Percentiles rank a stretch among this genome's conserved stretches.
Evolutionary conservation across 1,284 basidiomycete genomes (phyloP).

Genomic region (Boletus mariae): DNA sequence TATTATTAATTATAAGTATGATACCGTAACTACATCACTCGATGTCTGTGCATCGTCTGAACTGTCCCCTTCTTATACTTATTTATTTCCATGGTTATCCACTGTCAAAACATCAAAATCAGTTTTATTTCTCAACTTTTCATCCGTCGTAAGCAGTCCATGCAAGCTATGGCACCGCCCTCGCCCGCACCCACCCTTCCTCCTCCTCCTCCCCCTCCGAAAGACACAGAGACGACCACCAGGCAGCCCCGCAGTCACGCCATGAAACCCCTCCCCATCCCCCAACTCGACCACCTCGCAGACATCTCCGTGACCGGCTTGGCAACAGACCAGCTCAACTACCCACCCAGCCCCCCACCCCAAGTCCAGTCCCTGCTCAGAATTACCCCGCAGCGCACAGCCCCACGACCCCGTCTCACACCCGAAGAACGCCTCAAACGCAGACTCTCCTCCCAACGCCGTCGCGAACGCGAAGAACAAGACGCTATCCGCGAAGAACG

Average conservation of each 20-base stretch:
- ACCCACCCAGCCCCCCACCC: conserved; percentile 5
- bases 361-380: conserved; percentile 7
- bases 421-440: conserved; percentile 45
- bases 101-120: conserved; percentile 12
- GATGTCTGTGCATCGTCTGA: too few species aligned
- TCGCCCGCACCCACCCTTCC: conserved; percentile 3
- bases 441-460: conserved; percentile 38
- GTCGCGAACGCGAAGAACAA: conserved; percentile 47
- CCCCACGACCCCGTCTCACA: conserved; percentile 5
- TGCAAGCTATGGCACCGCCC: conserved; percentile 1
- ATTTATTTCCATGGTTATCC: conserved; percentile 14
- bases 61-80: neutral
- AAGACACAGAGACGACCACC: conserved; percentile 13
- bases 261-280: conserved; percentile 25
- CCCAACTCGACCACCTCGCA: conserved; percentile 9
- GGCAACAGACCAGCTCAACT: conserved; percentile 1
- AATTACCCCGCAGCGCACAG: neutral
- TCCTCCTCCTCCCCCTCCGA: conserved; percentile 25
- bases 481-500: conserved; percentile 48
- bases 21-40: too few species aligned
- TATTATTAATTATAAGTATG: too few species aligned
- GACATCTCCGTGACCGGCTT: neutral
- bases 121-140: conserved; percentile 17
- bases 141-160: conserved; percentile 16
- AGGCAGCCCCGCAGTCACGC: neutral